Base-by-base conservation (phyloP, 768 basidiomycete genomes). In the Gymnopilus dilepis region DNA sequence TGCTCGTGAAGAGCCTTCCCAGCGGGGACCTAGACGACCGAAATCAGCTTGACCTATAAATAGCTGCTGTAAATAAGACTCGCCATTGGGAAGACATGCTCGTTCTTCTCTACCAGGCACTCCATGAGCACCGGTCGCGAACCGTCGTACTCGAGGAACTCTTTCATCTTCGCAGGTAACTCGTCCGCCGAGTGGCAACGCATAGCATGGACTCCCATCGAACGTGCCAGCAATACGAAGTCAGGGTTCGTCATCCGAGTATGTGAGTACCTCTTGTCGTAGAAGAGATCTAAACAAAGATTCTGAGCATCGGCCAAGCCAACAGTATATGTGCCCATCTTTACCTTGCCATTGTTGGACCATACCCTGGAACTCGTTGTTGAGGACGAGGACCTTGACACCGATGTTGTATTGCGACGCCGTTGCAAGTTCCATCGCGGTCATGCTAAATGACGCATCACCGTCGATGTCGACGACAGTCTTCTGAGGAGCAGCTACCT, bases 341-440 rank as follows among this genome's bases (percentile, higher is more conserved):
- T 52, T 60, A 94, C 93, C 94, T 84, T 99, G 97, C 97, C 97
- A 99, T 81, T 99, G 97, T 30, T 94, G 79, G 13, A 99, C 97
- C 97, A 99, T 99, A 57, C 97, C 97, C 76, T 97, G 96, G 84
- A 95, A 97, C 72, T 96, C 94, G 76, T 97, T 98, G 82, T 97
- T 97, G 69, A 98, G 76, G 22, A 97, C 77, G 66, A 97, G 81
- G 41, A 95, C 91, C 78, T 99, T 99, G 72, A 98, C 94, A 61
- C 97, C 97, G 65, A 99, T 97, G 71, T 85, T 76, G 79, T 85
- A 95, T 71, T 96, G 93, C 26, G 92, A 83, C 4, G 97, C 97
- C 0, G 97, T 99, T 21, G 90, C 89, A 54, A 99, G 87, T 77
- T 99, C 97, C 97, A 99, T 99, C 0, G 95, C 97, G 1, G 97